Percentiles rank a stretch among this genome's conserved stretches.
These are phyloP conservation scores for Sarcomyxa edulis DNA, from an alignment of 768 basidiomycete genomes.

Conservation along the genomic window DNA sequence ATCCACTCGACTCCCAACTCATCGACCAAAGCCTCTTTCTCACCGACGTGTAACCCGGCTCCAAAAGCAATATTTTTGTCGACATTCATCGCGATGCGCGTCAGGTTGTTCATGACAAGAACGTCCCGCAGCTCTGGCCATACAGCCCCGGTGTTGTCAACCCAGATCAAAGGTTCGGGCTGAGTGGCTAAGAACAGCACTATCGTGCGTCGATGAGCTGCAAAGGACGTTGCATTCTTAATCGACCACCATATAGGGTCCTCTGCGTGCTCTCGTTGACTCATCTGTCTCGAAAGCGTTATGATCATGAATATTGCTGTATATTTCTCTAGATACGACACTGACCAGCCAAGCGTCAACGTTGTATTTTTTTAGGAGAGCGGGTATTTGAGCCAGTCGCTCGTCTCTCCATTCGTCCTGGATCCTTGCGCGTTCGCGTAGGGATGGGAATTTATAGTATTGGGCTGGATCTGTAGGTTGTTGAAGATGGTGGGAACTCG, in stretches of 20 bases:
- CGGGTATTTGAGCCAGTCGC: slow-evolving; percentile 35
- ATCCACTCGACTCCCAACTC: slow-evolving; percentile 39
- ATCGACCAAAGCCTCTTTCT: slow-evolving; percentile 29
- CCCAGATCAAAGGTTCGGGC: slow-evolving; percentile 39
- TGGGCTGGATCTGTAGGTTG: slow-evolving; percentile 25
- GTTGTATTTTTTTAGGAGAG: slow-evolving; percentile 34
- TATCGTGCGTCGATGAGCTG: slow-evolving; percentile 42
- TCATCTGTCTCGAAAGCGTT: slow-evolving; percentile 24
- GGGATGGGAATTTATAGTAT: slow-evolving; percentile 30
- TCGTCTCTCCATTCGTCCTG: slow-evolving; percentile 35
- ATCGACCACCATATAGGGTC: slow-evolving; percentile 50
- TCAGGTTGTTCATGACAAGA: slow-evolving; percentile 30
- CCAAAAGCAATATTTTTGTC: slow-evolving; percentile 42
- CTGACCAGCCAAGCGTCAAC: slow-evolving; percentile 39
- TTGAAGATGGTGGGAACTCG: slow-evolving; percentile 12
- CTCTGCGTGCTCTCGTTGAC: slow-evolving; percentile 47
- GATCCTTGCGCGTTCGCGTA: slow-evolving; percentile 34
- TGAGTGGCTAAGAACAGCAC: slow-evolving; percentile 34
- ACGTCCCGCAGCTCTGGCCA: slow-evolving; percentile 39
- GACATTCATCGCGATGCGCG: slow-evolving; percentile 39
- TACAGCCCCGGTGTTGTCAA: slow-evolving; percentile 44
- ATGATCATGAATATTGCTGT: not conserved
- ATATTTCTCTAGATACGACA: not conserved
- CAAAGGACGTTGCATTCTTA: slow-evolving; percentile 43
- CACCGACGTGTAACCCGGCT: slow-evolving; percentile 46